Conservation (phyloP, 495 filamentous ascomycete species). For the Tuber microsphaerosporum region DNA sequence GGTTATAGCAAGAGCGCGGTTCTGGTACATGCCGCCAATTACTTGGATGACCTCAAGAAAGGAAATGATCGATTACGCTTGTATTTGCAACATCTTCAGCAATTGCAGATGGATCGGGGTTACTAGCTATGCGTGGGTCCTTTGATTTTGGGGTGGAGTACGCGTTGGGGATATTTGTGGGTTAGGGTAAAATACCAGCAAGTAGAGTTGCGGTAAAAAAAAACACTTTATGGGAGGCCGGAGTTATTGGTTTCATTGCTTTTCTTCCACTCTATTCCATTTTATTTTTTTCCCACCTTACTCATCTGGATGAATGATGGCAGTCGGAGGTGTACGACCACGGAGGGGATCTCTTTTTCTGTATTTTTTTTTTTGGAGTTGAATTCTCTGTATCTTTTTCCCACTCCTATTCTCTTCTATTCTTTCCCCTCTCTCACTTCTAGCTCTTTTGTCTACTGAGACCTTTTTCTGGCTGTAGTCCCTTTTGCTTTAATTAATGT, state of each 20-base stretch:
- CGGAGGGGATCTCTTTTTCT: background rate
- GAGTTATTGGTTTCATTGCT: constrained; percentile 40
- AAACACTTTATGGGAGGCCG: constrained; percentile 34
- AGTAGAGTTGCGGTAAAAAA: constrained; percentile 23
- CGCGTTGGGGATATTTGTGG: background rate
- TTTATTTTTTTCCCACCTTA: constrained; percentile 8
- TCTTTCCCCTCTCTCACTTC: constrained; percentile 1
- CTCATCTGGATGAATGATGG: constrained; percentile 9
- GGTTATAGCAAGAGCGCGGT: constrained; percentile 75
- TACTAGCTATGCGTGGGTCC: constrained; percentile 11
- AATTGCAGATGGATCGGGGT: constrained; percentile 29
- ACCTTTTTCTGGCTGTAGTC: constrained; percentile 7
- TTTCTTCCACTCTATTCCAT: constrained; percentile 28
- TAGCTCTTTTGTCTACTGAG: background rate
- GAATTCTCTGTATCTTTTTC: constrained; percentile 4
- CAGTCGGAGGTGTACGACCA: background rate
- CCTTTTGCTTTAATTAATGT: constrained; percentile 4
- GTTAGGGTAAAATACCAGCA: constrained; percentile 6
- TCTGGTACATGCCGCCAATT: constrained; percentile 63
- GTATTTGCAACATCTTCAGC: constrained; percentile 37
- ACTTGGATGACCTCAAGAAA: constrained; percentile 61
- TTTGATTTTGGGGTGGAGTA: constrained; percentile 5
- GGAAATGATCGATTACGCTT: constrained; percentile 50
- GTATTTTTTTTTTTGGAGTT: constrained; percentile 11
- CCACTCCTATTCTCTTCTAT: constrained; percentile 6